phyloP scores from a whole-genome alignment of 1,284 basidiomycete genomes.

The Apiotrichum akiyoshidainum region DNA sequence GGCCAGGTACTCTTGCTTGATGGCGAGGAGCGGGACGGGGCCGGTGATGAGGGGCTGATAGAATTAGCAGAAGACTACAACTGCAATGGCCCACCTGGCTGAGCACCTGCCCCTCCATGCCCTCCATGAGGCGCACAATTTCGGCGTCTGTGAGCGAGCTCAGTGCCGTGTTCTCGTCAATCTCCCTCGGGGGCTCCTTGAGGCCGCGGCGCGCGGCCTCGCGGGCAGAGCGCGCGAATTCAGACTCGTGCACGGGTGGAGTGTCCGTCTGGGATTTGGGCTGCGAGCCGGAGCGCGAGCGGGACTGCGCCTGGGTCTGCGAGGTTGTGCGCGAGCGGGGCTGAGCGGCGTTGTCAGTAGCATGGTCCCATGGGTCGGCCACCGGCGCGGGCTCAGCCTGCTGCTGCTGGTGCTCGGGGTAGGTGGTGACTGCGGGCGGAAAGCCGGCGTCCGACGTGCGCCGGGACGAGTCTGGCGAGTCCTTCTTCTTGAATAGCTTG shows the following conservation, averaged over 20 bases:
- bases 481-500: conserved; percentile 6
- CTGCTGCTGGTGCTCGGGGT: neutral
- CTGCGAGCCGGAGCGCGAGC: neutral
- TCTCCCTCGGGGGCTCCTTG: conserved; percentile 25
- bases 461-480: neutral
- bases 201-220: conserved; percentile 14
- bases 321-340: neutral
- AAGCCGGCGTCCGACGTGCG: neutral
- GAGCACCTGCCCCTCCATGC: conserved; percentile 38
- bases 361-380: no score
- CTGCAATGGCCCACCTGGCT: conserved; percentile 28
- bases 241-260: neutral
- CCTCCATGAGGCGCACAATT: conserved; percentile 48
- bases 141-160: conserved; percentile 49
- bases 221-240: conserved; percentile 12
- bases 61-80: no score
- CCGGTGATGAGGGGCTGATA: conserved; percentile 48
- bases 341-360: no score
- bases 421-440: neutral
- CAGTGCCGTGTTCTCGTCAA: conserved; percentile 49
- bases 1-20: conserved; percentile 61
- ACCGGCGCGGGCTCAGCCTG: no score
- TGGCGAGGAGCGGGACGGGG: conserved; percentile 44
- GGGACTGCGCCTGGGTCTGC: neutral
- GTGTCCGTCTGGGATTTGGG: neutral